phyloP scores from a whole-genome alignment of 2,329 filamentous ascomycete genomes.

The Paramyrothecium sp. region DNA sequence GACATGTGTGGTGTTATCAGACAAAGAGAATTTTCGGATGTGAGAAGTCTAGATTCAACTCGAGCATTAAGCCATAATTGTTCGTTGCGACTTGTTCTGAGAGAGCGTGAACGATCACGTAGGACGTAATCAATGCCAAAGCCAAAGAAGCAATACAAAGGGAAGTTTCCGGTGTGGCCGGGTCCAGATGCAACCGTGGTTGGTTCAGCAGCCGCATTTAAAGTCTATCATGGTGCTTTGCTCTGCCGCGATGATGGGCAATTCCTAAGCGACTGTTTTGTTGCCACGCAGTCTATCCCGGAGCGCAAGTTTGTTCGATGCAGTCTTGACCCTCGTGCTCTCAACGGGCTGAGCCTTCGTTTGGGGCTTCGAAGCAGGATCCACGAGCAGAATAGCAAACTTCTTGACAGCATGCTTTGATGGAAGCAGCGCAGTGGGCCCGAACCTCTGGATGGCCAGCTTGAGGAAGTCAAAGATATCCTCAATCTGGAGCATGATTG shows the following conservation, averaged over 20 bases:
- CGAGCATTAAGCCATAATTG: too few species aligned
- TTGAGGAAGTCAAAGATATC: constrained; percentile 11
- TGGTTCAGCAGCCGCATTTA: neutral
- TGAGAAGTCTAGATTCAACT: neutral
- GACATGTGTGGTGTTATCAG: neutral
- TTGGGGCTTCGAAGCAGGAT: neutral
- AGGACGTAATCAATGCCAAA: too few species aligned
- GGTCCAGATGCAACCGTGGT: neutral
- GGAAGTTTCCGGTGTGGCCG: constrained; percentile 1
- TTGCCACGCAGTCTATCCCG: neutral
- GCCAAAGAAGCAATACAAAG: neutral
- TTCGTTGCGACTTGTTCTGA: too few species aligned
- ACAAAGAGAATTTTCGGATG: neutral
- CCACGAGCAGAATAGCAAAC: neutral
- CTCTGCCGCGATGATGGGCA: neutral
- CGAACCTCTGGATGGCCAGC: neutral
- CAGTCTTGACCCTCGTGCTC: neutral
- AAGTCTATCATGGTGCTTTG: neutral
- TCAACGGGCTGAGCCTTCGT: neutral
- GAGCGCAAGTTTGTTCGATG: neutral
- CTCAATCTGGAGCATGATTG: neutral
- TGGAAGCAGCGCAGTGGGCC: neutral
- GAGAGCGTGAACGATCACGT: too few species aligned
- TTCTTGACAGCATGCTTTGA: neutral
- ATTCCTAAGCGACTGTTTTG: neutral